These are phyloP conservation scores for Diaporthe sp. DNA, from an alignment of 2,329 filamentous ascomycete species.

Conservation along the genomic window DNA sequence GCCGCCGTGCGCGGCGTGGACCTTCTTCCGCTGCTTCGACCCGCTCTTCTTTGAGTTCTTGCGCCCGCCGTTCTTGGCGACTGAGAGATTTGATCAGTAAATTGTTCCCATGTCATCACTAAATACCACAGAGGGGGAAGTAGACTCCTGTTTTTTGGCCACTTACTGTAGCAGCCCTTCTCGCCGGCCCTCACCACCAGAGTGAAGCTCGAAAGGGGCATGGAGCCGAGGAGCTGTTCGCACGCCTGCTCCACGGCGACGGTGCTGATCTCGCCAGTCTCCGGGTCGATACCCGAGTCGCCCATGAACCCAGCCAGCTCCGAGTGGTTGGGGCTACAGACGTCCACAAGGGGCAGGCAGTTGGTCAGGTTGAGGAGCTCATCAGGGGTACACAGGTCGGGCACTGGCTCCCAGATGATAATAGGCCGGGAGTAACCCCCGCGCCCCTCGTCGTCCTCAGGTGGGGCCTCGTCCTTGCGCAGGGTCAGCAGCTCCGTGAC, in stretches of 20 bases:
- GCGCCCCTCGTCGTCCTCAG: slow-evolving; percentile 44
- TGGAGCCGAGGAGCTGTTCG: slow-evolving; percentile 72
- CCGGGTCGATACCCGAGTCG: slow-evolving; percentile 64
- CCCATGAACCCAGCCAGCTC: slow-evolving; percentile 92
- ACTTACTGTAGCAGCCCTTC: slow-evolving; percentile 71
- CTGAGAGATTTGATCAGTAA: slow-evolving; percentile 21
- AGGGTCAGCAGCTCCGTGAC: slow-evolving; percentile 77
- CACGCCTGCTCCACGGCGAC: slow-evolving; percentile 68
- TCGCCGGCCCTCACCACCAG: slow-evolving; percentile 80
- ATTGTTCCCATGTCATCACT: too few species aligned
- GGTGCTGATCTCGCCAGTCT: slow-evolving; percentile 66
- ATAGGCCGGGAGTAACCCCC: slow-evolving; percentile 68
- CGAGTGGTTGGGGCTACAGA: slow-evolving; percentile 84
- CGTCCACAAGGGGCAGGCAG: slow-evolving; percentile 70
- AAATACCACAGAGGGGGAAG: too few species aligned
- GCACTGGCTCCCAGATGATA: slow-evolving; percentile 96
- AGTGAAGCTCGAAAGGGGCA: slow-evolving; percentile 74
- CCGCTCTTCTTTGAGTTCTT: slow-evolving; percentile 38
- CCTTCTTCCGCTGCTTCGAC: slow-evolving; percentile 57
- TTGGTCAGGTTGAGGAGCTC: slow-evolving; percentile 75
- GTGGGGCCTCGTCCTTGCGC: slow-evolving; percentile 54
- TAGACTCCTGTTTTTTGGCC: not conserved
- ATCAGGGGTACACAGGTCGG: slow-evolving; percentile 83
- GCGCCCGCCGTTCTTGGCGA: slow-evolving; percentile 69
- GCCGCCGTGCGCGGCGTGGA: slow-evolving; percentile 60